These are phyloP conservation scores for Cordyceps militaris DNA, from an alignment of 2,329 filamentous ascomycete genomes.

Conservation along the genomic window DNA sequence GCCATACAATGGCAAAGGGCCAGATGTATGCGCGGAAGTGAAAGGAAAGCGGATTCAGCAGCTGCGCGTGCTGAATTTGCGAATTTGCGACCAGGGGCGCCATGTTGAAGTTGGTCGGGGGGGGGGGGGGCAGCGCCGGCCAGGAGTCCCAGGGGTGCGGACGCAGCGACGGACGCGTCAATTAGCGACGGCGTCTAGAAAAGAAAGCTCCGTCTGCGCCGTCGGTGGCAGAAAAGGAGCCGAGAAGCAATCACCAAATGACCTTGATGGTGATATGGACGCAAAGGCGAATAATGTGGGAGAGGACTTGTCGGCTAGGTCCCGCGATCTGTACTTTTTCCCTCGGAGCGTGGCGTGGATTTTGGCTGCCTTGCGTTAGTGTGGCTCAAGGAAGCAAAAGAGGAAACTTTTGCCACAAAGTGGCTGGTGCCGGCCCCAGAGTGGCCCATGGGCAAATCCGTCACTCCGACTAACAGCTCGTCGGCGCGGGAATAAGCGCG, in stretches of 20 bases:
- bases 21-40: conserved; percentile 83
- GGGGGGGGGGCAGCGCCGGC: conserved; percentile 2
- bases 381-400: not conserved
- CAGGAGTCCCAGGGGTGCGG: not conserved
- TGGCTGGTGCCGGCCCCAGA: not conserved
- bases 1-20: conserved; percentile 91
- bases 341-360: conserved; percentile 4
- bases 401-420: not conserved
- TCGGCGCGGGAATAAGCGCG: too few species aligned
- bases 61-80: conserved; percentile 80
- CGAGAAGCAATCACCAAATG: not conserved
- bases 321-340: conserved; percentile 15
- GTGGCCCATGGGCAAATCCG: not conserved
- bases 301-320: conserved; percentile 1
- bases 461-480: too few species aligned
- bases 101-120: conserved; percentile 37
- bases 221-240: not conserved
- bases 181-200: not conserved
- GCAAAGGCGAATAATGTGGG: conserved; percentile 5
- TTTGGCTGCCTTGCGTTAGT: conserved; percentile 6
- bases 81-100: conserved; percentile 82
- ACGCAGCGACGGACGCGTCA: not conserved
- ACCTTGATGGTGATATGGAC: conserved; percentile 4
- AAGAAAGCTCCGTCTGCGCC: not conserved
- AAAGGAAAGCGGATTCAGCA: conserved; percentile 78